Evolutionary conservation across 371 early-diverging fungal species (phyloP), one percentile per base, ranked within the genome.

Genomic region (Mucor velutinosus): DNA sequence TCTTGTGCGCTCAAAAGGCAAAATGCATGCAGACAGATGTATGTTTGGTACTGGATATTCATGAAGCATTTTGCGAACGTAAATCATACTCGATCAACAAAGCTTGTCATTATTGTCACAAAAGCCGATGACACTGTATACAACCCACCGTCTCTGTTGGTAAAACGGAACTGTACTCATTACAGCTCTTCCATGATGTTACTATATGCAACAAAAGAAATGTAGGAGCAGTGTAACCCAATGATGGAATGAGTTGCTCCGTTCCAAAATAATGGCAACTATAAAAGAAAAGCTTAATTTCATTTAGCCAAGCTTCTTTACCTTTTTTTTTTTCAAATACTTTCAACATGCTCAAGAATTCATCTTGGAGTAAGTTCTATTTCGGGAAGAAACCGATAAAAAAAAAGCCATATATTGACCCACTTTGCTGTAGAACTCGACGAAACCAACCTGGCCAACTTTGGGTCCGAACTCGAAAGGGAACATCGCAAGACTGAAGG

Each of bases 381-480:
- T 4, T 19, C 2, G 17, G 7, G 37, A 14, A 37, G 30, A 37
- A 45, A 62, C 15, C n/a, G 4, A 60, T 23, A 39, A 35, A 43
- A 49, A 15, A 27, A 45, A 4, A 33, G 33, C 3, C 4, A 23
- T 5, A 25, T 10, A 30, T 21, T 49, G n/a, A 29, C 29, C 7
- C 37, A 7, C n/a, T 17, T 55, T 55, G 51, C 7, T 33, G 19
- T 69, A 88, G 91, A 88, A 55, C 76, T 92, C 32, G 86, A 86
- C 56, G 89, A 90, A 15, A 88, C 90, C 41, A 92, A 92, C 81
- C 77, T 92, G 76, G 91, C 90, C 70, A 86, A 85, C 77, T 86
- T 90, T 68, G 92, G 90, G 30, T 83, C 89, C 37, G 81, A 87
- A 32, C 80, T 92, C 30, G 92, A 94, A 69, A 86, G 86, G 71